A percentile compares a stretch with the other conserved stretches of the same genome.
Evolutionary conservation across 805 yeast genomes (phyloP).

Genomic region (Debaryomyces prosopidis): DNA sequence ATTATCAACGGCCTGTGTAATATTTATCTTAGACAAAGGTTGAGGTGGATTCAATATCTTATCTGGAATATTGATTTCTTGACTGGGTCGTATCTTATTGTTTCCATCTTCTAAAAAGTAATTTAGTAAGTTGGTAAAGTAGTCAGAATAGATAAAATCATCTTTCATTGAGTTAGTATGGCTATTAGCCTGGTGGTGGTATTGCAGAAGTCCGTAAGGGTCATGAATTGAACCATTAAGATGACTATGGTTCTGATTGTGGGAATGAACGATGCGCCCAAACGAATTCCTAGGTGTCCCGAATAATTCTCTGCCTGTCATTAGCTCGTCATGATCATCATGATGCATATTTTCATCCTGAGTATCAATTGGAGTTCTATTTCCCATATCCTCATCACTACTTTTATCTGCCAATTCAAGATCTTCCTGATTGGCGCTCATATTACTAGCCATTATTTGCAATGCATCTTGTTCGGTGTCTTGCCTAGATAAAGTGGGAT

Average conservation of each 20-base stretch:
- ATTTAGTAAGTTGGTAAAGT: constrained; percentile 46
- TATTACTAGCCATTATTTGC: constrained; percentile 31
- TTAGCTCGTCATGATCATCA: constrained; percentile 31
- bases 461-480: constrained; percentile 43
- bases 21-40: constrained; percentile 52
- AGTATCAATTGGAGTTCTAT: constrained; percentile 11
- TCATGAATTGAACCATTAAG: constrained; percentile 20
- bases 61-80: constrained; percentile 25
- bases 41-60: constrained; percentile 57
- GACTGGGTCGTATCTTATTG: constrained; percentile 10
- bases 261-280: constrained; percentile 28
- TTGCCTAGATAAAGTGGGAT: constrained; percentile 28
- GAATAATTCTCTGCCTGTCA: constrained; percentile 41
- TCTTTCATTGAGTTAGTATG: constrained; percentile 16
- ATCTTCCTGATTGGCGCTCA: constrained; percentile 38
- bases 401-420: constrained; percentile 30
- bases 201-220: constrained; percentile 42
- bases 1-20: constrained; percentile 89
- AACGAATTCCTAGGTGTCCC: constrained; percentile 41
- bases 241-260: constrained; percentile 13
- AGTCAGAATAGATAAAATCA: constrained; percentile 33
- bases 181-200: constrained; percentile 24
- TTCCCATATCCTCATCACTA: constrained; percentile 31
- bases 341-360: constrained; percentile 14
- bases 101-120: constrained; percentile 51